These are phyloP conservation scores for Biscogniauxia sp. DNA, from an alignment of 2,329 filamentous ascomycete species.

Conservation along the genomic window DNA sequence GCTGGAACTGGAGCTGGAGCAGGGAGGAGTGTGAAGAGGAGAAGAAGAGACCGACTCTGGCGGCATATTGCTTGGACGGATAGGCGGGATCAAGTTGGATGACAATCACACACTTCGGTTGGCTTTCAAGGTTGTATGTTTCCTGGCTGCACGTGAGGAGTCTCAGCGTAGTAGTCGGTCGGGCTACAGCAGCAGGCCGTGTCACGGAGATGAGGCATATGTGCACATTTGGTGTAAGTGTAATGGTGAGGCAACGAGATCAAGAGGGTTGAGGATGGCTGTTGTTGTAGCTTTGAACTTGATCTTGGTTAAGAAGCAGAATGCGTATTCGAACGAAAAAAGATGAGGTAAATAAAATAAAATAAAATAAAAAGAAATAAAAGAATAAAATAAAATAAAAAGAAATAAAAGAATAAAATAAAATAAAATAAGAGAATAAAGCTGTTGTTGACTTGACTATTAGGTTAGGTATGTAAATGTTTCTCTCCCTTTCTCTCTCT, in stretches of 20 bases:
- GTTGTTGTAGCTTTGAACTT: not conserved
- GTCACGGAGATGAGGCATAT: not conserved
- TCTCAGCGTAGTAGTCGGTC: not conserved
- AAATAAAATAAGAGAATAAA: not conserved
- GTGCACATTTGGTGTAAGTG: not conserved
- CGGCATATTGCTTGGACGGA: no score
- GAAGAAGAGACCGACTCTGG: no score
- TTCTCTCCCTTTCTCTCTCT: no score
- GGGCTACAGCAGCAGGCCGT: not conserved
- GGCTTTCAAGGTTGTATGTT: not conserved
- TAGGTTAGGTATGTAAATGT: no score
- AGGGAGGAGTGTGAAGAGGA: no score
- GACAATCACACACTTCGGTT: not conserved
- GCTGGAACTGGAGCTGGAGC: no score
- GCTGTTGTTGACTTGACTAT: no score
- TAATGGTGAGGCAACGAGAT: not conserved
- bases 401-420: not conserved
- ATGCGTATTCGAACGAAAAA: no score
- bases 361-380: not conserved
- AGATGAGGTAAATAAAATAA: no score
- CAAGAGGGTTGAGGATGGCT: not conserved
- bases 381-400: slow-evolving; percentile 4
- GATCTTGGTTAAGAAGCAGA: no score
- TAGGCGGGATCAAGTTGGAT: not conserved
- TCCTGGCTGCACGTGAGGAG: not conserved